A percentile compares a stretch with the other conserved stretches of the same genome.
These are phyloP conservation scores for Ceratocystiopsis minuta DNA, from an alignment of 2,329 filamentous ascomycete species.

Conservation along the genomic window DNA sequence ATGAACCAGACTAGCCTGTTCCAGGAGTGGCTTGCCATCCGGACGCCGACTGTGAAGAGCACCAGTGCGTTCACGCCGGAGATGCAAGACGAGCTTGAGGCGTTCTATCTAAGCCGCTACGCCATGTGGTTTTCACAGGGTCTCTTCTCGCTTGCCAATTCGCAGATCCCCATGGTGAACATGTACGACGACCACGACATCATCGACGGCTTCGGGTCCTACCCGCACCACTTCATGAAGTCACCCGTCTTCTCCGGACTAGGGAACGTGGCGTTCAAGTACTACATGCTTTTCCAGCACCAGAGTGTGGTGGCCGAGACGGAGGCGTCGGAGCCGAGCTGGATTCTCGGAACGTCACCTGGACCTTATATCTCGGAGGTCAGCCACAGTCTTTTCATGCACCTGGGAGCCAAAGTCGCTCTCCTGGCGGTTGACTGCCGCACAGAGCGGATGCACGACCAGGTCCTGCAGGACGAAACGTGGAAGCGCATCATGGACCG, in stretches of 20 bases:
- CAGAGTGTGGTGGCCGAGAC: slow-evolving; percentile 73
- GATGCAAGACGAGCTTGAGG: slow-evolving; percentile 77
- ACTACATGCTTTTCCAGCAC: slow-evolving; percentile 97
- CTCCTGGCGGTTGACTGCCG: slow-evolving; percentile 81
- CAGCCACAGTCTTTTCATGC: slow-evolving; percentile 74
- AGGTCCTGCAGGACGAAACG: slow-evolving; percentile 62
- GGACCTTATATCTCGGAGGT: slow-evolving; percentile 82
- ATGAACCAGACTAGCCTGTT: slow-evolving; percentile 61
- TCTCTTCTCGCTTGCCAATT: slow-evolving; percentile 77
- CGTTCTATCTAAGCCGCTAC: slow-evolving; percentile 77
- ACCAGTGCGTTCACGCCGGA: slow-evolving; percentile 57
- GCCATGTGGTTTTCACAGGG: slow-evolving; percentile 94
- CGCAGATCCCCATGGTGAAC: slow-evolving; percentile 96
- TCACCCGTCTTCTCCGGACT: slow-evolving; percentile 79
- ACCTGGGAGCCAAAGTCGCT: slow-evolving; percentile 58
- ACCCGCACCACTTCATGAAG: slow-evolving; percentile 79
- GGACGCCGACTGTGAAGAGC: slow-evolving; percentile 64
- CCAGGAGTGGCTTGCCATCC: slow-evolving; percentile 66
- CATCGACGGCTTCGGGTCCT: slow-evolving; percentile 84
- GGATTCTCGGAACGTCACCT: slow-evolving; percentile 61
- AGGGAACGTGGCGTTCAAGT: slow-evolving; percentile 88
- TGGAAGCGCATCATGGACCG: slow-evolving; percentile 79
- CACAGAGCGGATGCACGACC: slow-evolving; percentile 71
- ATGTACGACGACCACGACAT: slow-evolving; percentile 94
- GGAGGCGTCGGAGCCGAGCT: slow-evolving; percentile 71